phyloP scores from a whole-genome alignment of 257 asterid genomes.

The Solanum megistacrolobum region DNA sequence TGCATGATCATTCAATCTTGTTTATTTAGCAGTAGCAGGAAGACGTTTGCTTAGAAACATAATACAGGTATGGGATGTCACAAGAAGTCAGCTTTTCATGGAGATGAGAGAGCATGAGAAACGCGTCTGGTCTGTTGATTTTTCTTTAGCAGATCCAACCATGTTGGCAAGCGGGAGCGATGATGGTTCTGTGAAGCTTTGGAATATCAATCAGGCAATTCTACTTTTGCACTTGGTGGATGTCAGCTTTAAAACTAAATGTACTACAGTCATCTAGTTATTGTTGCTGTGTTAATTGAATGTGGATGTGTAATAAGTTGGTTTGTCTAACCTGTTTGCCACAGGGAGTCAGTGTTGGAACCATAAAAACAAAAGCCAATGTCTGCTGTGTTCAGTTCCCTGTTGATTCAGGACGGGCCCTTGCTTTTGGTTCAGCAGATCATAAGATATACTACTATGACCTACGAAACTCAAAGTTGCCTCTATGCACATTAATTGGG shows the following conservation, averaged over 20 bases:
- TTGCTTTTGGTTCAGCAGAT: conserved; percentile 98
- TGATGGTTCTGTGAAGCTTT: conserved; percentile 94
- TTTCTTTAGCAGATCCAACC: conserved; percentile 87
- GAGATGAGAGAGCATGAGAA: conserved; percentile 96
- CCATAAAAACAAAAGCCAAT: conserved; percentile 92
- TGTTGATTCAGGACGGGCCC: conserved; percentile 58
- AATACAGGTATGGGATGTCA: conserved; percentile 87
- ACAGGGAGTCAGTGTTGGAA: conserved; percentile 88
- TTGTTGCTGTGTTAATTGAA: conserved; percentile 26
- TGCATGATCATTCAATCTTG: background rate
- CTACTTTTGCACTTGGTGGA: conserved; percentile 89
- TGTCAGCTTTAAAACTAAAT: conserved; percentile 91
- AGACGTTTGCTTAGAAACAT: background rate
- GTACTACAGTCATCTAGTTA: conserved; percentile 56
- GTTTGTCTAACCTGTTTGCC: conserved; percentile 50
- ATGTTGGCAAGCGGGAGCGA: conserved; percentile 98
- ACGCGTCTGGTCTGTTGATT: conserved; percentile 96
- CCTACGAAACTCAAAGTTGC: conserved; percentile 80
- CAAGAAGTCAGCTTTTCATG: conserved; percentile 78
- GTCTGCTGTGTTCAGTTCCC: conserved; percentile 98
- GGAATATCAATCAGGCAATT: conserved; percentile 99
- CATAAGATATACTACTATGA: conserved; percentile 89
- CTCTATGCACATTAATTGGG: conserved; percentile 77
- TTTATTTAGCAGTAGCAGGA: background rate
- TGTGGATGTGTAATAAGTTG: conserved; percentile 39